Percentiles rank a stretch among this genome's conserved stretches.
Conservation (phyloP, 2,329 filamentous ascomycete species). For the Byssoonygena ceratinophila region DNA sequence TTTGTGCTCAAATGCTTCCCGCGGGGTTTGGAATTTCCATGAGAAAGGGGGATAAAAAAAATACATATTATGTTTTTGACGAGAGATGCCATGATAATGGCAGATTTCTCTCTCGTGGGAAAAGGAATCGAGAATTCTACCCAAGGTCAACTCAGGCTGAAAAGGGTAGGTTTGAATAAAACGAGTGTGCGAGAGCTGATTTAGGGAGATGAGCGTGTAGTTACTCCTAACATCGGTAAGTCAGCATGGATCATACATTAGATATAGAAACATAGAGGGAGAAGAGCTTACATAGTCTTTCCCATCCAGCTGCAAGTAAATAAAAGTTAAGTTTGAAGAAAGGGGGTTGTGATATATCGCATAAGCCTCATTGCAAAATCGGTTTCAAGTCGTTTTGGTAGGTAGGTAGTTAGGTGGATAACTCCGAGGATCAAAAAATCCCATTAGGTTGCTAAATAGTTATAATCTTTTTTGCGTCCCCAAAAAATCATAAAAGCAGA, state of each 20-base stretch:
- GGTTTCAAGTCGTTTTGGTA: no score
- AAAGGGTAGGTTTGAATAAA: not conserved
- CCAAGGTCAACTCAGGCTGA: not conserved
- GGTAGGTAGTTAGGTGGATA: no score
- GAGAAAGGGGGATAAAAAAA: not conserved
- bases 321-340: not conserved
- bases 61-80: not conserved
- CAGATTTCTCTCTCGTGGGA: not conserved
- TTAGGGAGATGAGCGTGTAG: not conserved
- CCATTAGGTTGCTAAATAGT: not conserved
- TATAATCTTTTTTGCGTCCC: no score
- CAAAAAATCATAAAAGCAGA: conserved; percentile 65
- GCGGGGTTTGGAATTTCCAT: not conserved
- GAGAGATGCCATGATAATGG: not conserved
- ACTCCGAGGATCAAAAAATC: no score
- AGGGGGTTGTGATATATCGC: not conserved
- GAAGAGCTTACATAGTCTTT: not conserved
- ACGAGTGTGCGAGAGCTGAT: not conserved
- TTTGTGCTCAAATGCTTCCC: conserved; percentile 1
- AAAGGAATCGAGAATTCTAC: not conserved
- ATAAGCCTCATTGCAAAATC: not conserved
- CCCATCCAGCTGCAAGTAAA: not conserved
- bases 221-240: not conserved
- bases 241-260: not conserved
- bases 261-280: not conserved